Evolutionary conservation across 495 filamentous ascomycete genomes (phyloP).

Genomic region (Aspergillus bertholletiae): DNA sequence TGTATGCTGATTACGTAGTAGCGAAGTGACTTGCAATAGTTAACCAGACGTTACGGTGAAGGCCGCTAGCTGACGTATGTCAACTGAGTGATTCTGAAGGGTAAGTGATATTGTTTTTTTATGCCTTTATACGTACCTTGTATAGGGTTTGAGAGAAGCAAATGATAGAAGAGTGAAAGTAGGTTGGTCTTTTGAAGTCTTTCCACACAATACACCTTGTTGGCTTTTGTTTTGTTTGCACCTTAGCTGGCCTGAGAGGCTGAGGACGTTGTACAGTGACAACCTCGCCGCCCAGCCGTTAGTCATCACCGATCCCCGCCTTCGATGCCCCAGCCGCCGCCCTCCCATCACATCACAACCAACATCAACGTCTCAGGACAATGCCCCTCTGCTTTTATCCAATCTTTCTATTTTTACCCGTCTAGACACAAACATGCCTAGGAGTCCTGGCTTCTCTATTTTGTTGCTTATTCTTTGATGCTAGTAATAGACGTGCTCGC

Average conservation of each 20-base stretch:
- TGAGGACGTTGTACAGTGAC: background rate
- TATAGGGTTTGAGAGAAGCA: background rate
- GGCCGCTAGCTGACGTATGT: background rate
- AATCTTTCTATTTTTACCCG: conserved; percentile 6
- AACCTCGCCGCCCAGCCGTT: background rate
- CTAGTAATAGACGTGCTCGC: conserved; percentile 13
- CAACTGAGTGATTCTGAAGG: background rate
- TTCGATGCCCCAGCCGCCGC: background rate
- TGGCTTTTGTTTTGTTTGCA: conserved; percentile 16
- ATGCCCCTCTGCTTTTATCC: conserved; percentile 10
- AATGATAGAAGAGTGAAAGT: background rate
- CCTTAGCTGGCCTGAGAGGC: background rate
- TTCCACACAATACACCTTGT: background rate
- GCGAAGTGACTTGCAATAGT: background rate
- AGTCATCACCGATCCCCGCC: conserved; percentile 14
- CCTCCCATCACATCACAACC: conserved; percentile 9
- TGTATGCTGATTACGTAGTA: conserved; percentile 18
- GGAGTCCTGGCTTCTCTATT: conserved; percentile 13
- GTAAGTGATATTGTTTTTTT: too few species aligned
- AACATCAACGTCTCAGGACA: conserved; percentile 9
- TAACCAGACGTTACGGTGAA: background rate
- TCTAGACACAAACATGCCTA: conserved; percentile 19
- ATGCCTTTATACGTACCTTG: conserved; percentile 1
- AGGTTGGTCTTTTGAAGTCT: background rate
- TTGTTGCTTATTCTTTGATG: conserved; percentile 11